Conservation (phyloP, 164 flowering plant species). For the Dillenia suffruticosa region DNA sequence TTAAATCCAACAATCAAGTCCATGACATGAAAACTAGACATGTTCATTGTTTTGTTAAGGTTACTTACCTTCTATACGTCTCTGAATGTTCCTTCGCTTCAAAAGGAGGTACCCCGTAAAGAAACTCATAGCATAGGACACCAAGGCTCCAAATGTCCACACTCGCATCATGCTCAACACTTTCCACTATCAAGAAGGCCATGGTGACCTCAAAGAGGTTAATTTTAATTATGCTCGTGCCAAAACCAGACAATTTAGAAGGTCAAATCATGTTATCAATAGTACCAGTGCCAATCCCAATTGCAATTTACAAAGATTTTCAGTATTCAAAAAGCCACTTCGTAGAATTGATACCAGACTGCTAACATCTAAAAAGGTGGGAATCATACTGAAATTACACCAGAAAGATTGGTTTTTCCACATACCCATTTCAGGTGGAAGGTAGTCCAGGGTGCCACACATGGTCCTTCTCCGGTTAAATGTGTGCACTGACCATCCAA, state of each 20-base stretch:
- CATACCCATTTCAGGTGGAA: constrained; percentile 99
- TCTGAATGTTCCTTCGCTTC: constrained; percentile 98
- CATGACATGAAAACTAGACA: too few relatives aligned
- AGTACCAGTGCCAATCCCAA: too few relatives aligned
- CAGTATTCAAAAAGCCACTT: too few relatives aligned
- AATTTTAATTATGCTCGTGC: too few relatives aligned
- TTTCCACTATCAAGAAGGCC: constrained; percentile 60
- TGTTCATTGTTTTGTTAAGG: neutral
- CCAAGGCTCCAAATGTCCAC: constrained; percentile 99
- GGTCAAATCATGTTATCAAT: too few relatives aligned
- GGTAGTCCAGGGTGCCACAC: constrained; percentile 98
- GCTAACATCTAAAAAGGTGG: too few relatives aligned
- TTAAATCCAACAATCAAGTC: too few relatives aligned
- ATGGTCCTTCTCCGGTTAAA: constrained; percentile 89
- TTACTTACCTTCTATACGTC: constrained; percentile 76
- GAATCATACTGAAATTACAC: too few relatives aligned
- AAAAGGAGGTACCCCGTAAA: constrained; percentile 95
- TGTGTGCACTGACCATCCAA: constrained; percentile 99
- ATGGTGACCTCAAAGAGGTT: too few relatives aligned
- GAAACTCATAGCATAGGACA: constrained; percentile 87
- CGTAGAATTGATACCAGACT: neutral
- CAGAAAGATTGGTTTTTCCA: neutral
- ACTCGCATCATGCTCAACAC: constrained; percentile 92
- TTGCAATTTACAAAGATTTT: too few relatives aligned
- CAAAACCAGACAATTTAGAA: too few relatives aligned